Base-by-base conservation (phyloP, 2,329 filamentous ascomycete species). In the Diaporthe citrichinensis region DNA sequence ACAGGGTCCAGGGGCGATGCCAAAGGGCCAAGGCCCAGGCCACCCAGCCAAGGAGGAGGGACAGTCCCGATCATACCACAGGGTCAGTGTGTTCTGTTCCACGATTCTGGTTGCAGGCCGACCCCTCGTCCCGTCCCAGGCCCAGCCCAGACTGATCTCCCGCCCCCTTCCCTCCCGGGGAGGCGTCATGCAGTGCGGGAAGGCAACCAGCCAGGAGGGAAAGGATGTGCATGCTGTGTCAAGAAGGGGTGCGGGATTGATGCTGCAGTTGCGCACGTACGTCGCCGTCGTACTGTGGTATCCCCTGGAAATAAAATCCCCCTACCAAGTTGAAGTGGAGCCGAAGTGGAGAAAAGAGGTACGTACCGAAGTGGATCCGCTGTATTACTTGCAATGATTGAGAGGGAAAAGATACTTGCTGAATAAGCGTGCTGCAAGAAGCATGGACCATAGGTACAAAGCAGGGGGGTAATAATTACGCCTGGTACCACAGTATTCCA, bases 71-170 rank as follows among this genome's bases (percentile, higher is more conserved):
- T 53, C 46, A 68, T 36, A 68, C 65, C 65, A 39, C 46, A 68
- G 46, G 31, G 65, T 68, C 65, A 68, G 62, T 68, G 62, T 68
- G 62, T 68, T 36, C 44, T 65, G 71, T 72, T 73, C 44, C 71
- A 73, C 71, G 71, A 65, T 65, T 72, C 31, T 65, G 58, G 58
- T 65, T 73, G 46, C 58, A 73, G n/a, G 71, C 58, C 58, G 71
- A 65, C 71, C 58, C 71, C 71, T 65, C 36, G 46, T 65, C 58
- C 46, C 71, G 71, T 73, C 71, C 58, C 53, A 23, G 46, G 61
- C 57, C 23, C 28, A 41, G 53, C 39, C 53, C 36, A 46, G 71
- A 65, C 46, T 73, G 71, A 65, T 73, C 57, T 72, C 58, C 46
- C 39, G 36, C 55, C 31, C 31, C 71, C 68, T 39, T 17, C 58